Evolutionary conservation across 2,329 filamentous ascomycete species (phyloP).

Genomic region (Penicillium sp.): DNA sequence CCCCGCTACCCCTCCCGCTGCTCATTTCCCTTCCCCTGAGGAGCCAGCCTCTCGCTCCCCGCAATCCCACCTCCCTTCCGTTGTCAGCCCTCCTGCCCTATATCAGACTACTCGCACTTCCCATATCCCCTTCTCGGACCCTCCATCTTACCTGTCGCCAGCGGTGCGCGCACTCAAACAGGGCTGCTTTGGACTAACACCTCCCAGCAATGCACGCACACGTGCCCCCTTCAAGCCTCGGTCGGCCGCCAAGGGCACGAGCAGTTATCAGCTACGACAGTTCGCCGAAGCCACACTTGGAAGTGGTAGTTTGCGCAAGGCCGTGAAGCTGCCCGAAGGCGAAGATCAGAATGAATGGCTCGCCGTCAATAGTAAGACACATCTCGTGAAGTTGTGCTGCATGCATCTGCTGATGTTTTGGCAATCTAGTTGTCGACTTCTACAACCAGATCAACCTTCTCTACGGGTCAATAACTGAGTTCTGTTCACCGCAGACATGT

Average conservation of each 20-base stretch:
- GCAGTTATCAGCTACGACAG: constrained; percentile 89
- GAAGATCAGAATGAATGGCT: constrained; percentile 98
- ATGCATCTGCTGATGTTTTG: constrained; percentile 21
- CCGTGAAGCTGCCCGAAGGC: constrained; percentile 93
- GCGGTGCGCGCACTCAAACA: constrained; percentile 35
- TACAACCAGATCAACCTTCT: constrained; percentile 99
- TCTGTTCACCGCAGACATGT: constrained; percentile 94
- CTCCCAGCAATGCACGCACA: constrained; percentile 74
- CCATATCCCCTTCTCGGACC: constrained; percentile 26
- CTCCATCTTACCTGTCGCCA: constrained; percentile 37
- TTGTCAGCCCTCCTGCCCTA: constrained; percentile 26
- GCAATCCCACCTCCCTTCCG: constrained; percentile 13
- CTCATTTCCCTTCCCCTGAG: constrained; percentile 29
- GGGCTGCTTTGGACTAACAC: constrained; percentile 40
- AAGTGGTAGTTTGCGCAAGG: constrained; percentile 90
- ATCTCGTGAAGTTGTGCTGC: background rate
- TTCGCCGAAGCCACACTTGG: constrained; percentile 97
- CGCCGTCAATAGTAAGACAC: constrained; percentile 80
- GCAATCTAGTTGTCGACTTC: constrained; percentile 86
- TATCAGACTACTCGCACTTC: constrained; percentile 32
- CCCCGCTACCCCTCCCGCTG: constrained; percentile 35
- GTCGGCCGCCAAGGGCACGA: constrained; percentile 78
- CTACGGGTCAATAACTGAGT: constrained; percentile 98
- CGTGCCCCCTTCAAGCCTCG: constrained; percentile 90
- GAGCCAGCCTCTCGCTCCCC: constrained; percentile 19